phyloP scores from a whole-genome alignment of 805 yeast species.

The Helenozyma baotianmanensis region DNA sequence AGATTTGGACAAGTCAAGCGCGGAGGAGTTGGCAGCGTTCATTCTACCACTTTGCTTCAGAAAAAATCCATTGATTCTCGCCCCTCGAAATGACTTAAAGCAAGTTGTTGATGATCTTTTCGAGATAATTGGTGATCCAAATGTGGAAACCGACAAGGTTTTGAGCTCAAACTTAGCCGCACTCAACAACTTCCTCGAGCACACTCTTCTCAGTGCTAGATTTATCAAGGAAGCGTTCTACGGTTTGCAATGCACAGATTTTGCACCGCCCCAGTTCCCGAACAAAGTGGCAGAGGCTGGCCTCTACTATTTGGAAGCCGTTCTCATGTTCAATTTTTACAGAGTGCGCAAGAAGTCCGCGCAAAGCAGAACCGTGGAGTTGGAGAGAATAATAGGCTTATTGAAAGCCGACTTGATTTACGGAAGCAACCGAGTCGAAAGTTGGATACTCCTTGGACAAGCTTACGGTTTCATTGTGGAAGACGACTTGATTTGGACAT shows the following conservation, averaged over 20 bases:
- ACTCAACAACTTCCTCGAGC: slow-evolving; percentile 45
- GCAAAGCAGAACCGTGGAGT: slow-evolving; percentile 78
- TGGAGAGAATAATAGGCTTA: slow-evolving; percentile 67
- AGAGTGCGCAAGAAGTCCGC: slow-evolving; percentile 66
- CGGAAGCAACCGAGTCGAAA: slow-evolving; percentile 67
- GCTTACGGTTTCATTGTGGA: slow-evolving; percentile 76
- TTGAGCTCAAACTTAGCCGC: slow-evolving; percentile 44
- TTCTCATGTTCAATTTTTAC: slow-evolving; percentile 63
- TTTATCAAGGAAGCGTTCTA: slow-evolving; percentile 46
- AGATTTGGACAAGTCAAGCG: slow-evolving; percentile 24
- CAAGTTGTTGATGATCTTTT: slow-evolving; percentile 64
- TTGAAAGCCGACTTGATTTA: slow-evolving; percentile 64
- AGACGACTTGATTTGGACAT: slow-evolving; percentile 88
- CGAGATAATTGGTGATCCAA: slow-evolving; percentile 68
- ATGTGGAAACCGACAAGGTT: slow-evolving; percentile 34
- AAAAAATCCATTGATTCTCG: slow-evolving; percentile 54
- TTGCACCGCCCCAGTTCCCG: slow-evolving; percentile 22
- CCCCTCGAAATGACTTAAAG: slow-evolving; percentile 69
- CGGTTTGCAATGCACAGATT: slow-evolving; percentile 38
- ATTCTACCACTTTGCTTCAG: slow-evolving; percentile 53
- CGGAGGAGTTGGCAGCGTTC: slow-evolving; percentile 40
- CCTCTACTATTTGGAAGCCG: slow-evolving; percentile 65
- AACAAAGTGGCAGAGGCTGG: slow-evolving; percentile 44
- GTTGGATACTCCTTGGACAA: slow-evolving; percentile 83
- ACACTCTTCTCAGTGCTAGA: slow-evolving; percentile 38